Evolutionary conservation across 73 alveolate species (phyloP), one percentile per base, ranked within the genome.

Genomic region (Chromera velia): DNA sequence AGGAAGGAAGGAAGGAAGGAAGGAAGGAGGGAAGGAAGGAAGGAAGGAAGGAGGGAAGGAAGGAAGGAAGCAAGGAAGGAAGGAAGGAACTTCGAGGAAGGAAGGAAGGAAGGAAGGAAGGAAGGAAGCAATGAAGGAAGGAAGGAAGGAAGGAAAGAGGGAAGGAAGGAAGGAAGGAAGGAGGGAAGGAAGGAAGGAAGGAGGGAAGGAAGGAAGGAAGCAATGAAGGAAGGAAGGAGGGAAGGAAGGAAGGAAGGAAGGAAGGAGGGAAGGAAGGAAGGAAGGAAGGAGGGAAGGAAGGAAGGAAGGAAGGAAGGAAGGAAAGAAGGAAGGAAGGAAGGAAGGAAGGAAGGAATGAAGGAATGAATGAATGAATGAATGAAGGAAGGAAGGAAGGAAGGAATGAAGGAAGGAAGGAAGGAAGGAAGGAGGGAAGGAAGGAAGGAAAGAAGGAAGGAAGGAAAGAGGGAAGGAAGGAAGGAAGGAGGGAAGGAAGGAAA

Each of bases 261-360:
- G 55, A 65, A 65, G 73, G 40, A 65, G 19, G 34, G 73, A 65
- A 68, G 74, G 55, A 68, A 68, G 74, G 74, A 68, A 68, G 74
- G 55, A 68, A 68, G 74, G 55, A 68, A 68, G 74, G 30, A 68
- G 32, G 74, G 74, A 68, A 68, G 74, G 55, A 68, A 68, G 74
- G 74, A 68, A 68, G 74, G 55, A 68, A 28, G 74, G 74, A 68
- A 68, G 74, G 74, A 68, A 68, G 74, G 74, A 68, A 68, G 74
- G 74, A 68, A 68, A 49, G 74, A 68, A 68, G 74, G 49, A 68
- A 30, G 55, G 55, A 68, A 68, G 74, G 74, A 68, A 68, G 74
- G 74, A 68, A 68, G 74, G 74, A 68, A 68, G 74, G 74, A 65
- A 65, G 72, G 72, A 65, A 46, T 46, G 74, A 65, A 65, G 72